Evolutionary conservation across 164 flowering plant genomes (phyloP).

Genomic region (Aristolochia fimbriata): DNA sequence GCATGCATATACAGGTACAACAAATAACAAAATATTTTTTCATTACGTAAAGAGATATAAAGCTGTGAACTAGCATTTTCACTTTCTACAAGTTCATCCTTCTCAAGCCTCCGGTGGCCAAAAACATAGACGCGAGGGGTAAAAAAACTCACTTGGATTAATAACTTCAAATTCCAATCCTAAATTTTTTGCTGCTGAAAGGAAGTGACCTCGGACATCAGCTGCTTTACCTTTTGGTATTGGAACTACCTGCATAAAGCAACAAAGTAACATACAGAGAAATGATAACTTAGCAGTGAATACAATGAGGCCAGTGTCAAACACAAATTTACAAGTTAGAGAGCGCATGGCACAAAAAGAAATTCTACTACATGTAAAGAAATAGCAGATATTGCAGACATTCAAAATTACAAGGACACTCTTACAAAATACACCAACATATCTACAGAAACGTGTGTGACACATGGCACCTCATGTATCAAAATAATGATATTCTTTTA

Average conservation of each 20-base stretch:
- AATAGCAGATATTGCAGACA: too few species aligned
- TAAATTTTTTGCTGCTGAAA: conserved; percentile 67
- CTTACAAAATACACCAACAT: too few species aligned
- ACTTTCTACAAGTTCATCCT: background rate
- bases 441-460: too few species aligned
- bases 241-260: conserved; percentile 61
- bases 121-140: background rate
- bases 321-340: too few species aligned
- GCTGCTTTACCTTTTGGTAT: conserved; percentile 59
- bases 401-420: too few species aligned
- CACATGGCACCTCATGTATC: too few species aligned
- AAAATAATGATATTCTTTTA: too few species aligned
- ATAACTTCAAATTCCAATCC: conserved; percentile 50
- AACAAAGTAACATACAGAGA: background rate
- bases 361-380: too few species aligned
- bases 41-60: too few species aligned
- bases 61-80: background rate
- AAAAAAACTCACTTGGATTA: conserved; percentile 43
- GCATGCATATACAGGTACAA: too few species aligned
- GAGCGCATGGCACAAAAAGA: too few species aligned
- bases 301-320: background rate
- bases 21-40: too few species aligned
- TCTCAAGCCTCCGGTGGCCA: background rate
- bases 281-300: background rate
- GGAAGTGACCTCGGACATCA: conserved; percentile 40